Conservation (phyloP, 176 grass and related monocot species). For the Juncus effusus region DNA sequence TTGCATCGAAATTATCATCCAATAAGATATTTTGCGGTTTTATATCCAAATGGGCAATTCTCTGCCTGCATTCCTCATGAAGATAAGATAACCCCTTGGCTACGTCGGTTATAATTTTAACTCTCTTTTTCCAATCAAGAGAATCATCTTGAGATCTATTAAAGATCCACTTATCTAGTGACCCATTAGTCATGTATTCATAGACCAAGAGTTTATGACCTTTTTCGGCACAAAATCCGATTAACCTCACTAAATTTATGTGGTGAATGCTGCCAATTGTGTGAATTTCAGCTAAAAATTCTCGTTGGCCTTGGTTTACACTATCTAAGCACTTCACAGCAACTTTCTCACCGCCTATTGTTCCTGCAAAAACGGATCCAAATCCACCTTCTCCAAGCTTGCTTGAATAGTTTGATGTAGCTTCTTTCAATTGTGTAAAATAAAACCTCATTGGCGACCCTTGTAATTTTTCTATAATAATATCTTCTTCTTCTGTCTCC, state of each 20-base stretch:
- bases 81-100: conserved; percentile 22
- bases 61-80: conserved; percentile 54
- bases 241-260: background rate
- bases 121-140: conserved; percentile 8
- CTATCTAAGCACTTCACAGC: conserved; percentile 44
- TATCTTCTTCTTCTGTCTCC: conserved; percentile 10
- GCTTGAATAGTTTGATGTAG: conserved; percentile 29
- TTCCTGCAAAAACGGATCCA: conserved; percentile 37
- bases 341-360: conserved; percentile 25
- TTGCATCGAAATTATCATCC: background rate
- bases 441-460: conserved; percentile 36
- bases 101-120: conserved; percentile 32
- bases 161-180: too few species aligned
- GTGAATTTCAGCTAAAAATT: conserved; percentile 54
- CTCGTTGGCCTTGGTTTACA: conserved; percentile 33
- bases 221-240: too few species aligned
- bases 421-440: conserved; percentile 26
- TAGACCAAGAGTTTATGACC: too few species aligned
- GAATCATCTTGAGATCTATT: too few species aligned
- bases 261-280: conserved; percentile 56
- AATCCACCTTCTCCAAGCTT: conserved; percentile 51
- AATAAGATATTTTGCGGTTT: conserved; percentile 24
- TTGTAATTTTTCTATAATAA: conserved; percentile 24
- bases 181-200: too few species aligned
- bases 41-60: conserved; percentile 65